Evolutionary conservation across 805 yeast species (phyloP), one percentile per base, ranked within the genome.

Genomic region (Starmera pachycereana): DNA sequence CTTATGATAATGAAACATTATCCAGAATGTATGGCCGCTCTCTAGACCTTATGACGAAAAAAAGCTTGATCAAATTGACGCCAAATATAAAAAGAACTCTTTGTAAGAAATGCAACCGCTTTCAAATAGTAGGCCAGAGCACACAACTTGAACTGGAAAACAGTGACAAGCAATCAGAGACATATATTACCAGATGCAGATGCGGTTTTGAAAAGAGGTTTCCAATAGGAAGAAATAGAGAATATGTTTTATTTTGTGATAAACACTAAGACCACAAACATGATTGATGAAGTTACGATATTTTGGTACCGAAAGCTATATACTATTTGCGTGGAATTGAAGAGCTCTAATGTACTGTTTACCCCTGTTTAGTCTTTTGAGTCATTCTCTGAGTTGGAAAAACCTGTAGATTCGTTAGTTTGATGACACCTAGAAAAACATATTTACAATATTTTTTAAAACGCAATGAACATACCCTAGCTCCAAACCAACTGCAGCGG

Each of bases 401-500:
- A 5, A 47, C 49, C 52, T 47, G 22, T 19, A 22, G 3, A 16
- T 14, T n/a, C 5, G 29, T 36, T 46, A 44, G 44, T 46, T 16
- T 16, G 18, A 16, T 16, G 18, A 33, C 9, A 46, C 46, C 49
- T 45, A 12, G n/a, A 13, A 4, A 25, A 14, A 12, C 8, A 13
- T 8, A 9, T 19, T 36, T 41, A 44, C 40, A 40, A 30, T n/a
- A 13, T 33, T 14, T 33, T 19, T 16, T 22, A 16, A 16, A 16
- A 4, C 18, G 18, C 18, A 16, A 16, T 16, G 18, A 12, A 60
- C 59, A 57, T 38, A 76, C 87, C 53, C 69, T 71, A 12, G 88
- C 88, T 6, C 82, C 87, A 18, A 68, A 54, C 84, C 92, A 83
- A 35, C 85, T 78, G 62, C 75, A 80, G 37, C 71, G 69, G 65